Percentiles rank a stretch among this genome's conserved stretches.
Evolutionary conservation across 2,329 filamentous ascomycete species (phyloP).

Genomic region (Aspergillus cejpii): DNA sequence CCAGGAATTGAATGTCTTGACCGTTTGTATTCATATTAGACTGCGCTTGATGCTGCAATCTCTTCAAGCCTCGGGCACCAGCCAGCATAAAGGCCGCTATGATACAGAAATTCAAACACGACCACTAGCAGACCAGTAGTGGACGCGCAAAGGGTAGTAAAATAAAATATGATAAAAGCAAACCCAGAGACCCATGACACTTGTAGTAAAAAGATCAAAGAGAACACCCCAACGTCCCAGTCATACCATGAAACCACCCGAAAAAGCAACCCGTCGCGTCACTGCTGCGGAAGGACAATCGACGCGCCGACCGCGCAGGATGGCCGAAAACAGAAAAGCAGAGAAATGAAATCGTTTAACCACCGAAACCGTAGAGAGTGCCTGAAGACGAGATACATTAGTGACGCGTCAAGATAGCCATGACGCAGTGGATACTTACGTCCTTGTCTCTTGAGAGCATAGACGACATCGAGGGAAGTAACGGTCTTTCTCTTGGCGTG

Average conservation of each 20-base stretch:
- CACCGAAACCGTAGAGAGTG: slow-evolving; percentile 84
- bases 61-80: slow-evolving; percentile 31
- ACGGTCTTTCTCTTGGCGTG: slow-evolving; percentile 64
- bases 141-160: slow-evolving; percentile 33
- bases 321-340: slow-evolving; percentile 27
- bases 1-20: slow-evolving; percentile 14
- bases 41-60: slow-evolving; percentile 24
- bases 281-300: slow-evolving; percentile 25
- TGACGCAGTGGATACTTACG: slow-evolving; percentile 32
- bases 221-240: slow-evolving; percentile 41
- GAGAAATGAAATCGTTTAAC: slow-evolving; percentile 51
- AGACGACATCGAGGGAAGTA: slow-evolving; percentile 56
- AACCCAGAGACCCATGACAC: slow-evolving; percentile 41
- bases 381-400: slow-evolving; percentile 34
- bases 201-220: slow-evolving; percentile 34
- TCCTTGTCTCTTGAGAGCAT: slow-evolving; percentile 58
- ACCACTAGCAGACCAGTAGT: slow-evolving; percentile 37
- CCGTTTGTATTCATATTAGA: slow-evolving; percentile 36
- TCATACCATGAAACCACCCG: slow-evolving; percentile 40
- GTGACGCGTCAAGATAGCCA: slow-evolving; percentile 8
- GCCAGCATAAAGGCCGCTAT: slow-evolving; percentile 37
- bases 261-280: slow-evolving; percentile 35
- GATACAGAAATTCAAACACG: slow-evolving; percentile 39
- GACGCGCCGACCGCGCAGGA: slow-evolving; percentile 31
- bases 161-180: slow-evolving; percentile 36